phyloP scores from a whole-genome alignment of 352 stramenopile genomes.

The Globisporangium polare region DNA sequence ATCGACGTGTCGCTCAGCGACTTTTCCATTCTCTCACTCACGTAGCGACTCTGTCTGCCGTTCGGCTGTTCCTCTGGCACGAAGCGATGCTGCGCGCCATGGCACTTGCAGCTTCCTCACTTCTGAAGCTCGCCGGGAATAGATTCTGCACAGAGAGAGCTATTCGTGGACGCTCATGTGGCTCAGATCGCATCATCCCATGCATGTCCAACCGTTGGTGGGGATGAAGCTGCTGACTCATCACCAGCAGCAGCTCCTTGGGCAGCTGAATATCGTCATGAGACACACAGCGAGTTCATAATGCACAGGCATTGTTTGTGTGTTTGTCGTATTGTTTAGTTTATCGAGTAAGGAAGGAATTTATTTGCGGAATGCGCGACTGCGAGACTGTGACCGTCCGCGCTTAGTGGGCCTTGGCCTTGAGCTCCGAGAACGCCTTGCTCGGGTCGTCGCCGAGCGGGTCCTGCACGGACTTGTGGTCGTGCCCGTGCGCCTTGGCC shows the following conservation, averaged over 20 bases:
- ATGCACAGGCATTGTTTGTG: no score
- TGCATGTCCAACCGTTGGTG: neutral
- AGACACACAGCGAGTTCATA: no score
- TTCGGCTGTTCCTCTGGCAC: neutral
- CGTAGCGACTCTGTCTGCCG: neutral
- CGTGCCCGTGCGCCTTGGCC: constrained; percentile 30
- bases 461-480: constrained; percentile 35
- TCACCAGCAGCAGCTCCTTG: no score
- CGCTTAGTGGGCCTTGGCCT: constrained; percentile 21
- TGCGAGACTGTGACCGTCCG: neutral
- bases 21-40: neutral
- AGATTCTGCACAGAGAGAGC: neutral
- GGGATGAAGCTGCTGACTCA: neutral
- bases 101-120: no score
- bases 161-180: neutral
- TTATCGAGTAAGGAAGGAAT: neutral
- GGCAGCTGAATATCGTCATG: no score
- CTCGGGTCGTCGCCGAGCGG: constrained; percentile 51
- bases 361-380: neutral
- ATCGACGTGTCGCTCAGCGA: neutral
- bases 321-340: constrained; percentile 1
- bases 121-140: neutral
- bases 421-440: constrained; percentile 58
- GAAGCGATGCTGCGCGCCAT: no score
- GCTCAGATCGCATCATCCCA: neutral